Base-by-base conservation (phyloP, 139 green algal species). In the Auxenochlorella pyrenoidosa region DNA sequence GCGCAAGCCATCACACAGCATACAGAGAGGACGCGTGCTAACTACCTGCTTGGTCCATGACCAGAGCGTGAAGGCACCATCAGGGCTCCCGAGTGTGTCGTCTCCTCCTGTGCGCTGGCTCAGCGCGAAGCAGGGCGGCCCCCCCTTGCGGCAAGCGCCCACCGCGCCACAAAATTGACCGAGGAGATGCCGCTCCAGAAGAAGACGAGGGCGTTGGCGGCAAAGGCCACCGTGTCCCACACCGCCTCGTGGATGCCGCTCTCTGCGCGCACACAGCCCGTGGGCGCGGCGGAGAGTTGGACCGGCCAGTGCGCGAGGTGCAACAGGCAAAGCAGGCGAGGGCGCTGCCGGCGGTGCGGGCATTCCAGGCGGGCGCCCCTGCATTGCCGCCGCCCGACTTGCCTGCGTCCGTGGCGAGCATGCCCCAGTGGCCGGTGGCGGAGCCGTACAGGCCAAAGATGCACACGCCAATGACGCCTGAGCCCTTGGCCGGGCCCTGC, bases 91-190 rank as follows among this genome's bases (percentile, higher is more conserved):
- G n/a, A n/a, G n/a, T n/a, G n/a, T n/a, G n/a, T n/a, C n/a, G n/a
- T n/a, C n/a, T n/a, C n/a, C n/a, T n/a, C n/a, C n/a, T n/a, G n/a
- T n/a, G n/a, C n/a, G n/a, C n/a, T n/a, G n/a, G n/a, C n/a, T n/a
- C n/a, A n/a, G n/a, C n/a, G n/a, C n/a, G n/a, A n/a, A n/a, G n/a
- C n/a, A n/a, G n/a, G n/a, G n/a, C n/a, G n/a, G n/a, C n/a, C n/a
- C n/a, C n/a, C n/a, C n/a, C n/a, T n/a, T n/a, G n/a, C n/a, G n/a
- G n/a, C 13, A 24, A 3, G 8, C 5, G 28, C 80, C 18, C 81
- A 95, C 90, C 93, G 87, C 34, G 96, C 88, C 51, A 97, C 73
- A 87, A 96, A 98, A 88, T 98, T 98, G 76, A 96, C 88, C 16
- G 90, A 91, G 1, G 90, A 90, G 2, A 93, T 93, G 24, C 96